phyloP scores from a whole-genome alignment of 177 flowering plant genomes.

The Telopea speciosissima region DNA sequence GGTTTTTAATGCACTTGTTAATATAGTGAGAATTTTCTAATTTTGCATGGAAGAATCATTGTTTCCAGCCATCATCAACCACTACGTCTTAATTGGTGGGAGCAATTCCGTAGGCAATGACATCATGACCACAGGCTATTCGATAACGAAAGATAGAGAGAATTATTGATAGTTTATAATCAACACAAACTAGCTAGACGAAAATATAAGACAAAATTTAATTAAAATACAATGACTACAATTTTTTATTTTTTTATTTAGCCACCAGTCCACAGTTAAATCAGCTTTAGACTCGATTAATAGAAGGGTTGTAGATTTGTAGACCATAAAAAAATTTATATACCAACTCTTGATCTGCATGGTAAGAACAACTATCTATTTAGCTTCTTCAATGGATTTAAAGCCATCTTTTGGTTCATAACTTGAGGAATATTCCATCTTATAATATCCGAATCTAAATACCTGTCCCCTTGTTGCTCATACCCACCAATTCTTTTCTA shows the following conservation, averaged over 20 bases:
- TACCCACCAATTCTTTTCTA: too few relatives aligned
- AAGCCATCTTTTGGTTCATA: background rate
- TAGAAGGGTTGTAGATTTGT: background rate
- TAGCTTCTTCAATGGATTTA: background rate
- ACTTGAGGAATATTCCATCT: background rate
- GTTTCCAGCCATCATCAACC: slow-evolving; percentile 29
- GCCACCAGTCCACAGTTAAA: too few relatives aligned
- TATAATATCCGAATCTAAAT: background rate
- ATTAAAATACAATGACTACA: too few relatives aligned
- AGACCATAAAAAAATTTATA: background rate
- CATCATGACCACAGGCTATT: slow-evolving; percentile 16
- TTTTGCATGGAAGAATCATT: slow-evolving; percentile 10
- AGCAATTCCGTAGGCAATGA: slow-evolving; percentile 27
- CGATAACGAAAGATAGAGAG: slow-evolving; percentile 27
- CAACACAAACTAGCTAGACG: too few relatives aligned
- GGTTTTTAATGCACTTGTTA: too few relatives aligned
- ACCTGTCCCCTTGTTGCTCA: too few relatives aligned
- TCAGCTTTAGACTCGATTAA: background rate
- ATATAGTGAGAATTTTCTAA: too few relatives aligned
- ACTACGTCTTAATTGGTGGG: slow-evolving; percentile 24
- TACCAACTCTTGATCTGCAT: background rate
- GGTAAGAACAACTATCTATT: background rate
- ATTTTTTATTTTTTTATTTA: too few relatives aligned
- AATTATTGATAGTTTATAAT: slow-evolving; percentile 21
- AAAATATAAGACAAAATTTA: background rate